Evolutionary conservation across 768 basidiomycete species (phyloP).

Genomic region (Psilocybe cubensis): DNA sequence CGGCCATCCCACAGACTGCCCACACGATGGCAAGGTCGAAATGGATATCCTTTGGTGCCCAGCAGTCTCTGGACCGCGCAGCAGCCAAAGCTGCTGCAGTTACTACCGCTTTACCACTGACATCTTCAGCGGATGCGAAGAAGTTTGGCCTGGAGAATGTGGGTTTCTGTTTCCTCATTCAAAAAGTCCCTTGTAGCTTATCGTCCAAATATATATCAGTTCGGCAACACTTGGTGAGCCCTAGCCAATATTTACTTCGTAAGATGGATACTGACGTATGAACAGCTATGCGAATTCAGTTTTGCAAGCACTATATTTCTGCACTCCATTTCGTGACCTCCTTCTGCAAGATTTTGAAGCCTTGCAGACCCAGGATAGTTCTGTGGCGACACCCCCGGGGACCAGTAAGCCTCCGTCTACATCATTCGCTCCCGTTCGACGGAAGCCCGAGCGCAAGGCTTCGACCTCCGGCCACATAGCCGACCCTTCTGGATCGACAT

Average conservation of each 20-base stretch:
- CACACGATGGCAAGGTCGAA: constrained; percentile 39
- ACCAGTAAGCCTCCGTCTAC: constrained; percentile 29
- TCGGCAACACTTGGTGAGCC: constrained; percentile 92
- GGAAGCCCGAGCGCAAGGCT: constrained; percentile 60
- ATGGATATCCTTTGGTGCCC: constrained; percentile 39
- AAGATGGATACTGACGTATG: constrained; percentile 20
- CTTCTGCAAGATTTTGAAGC: constrained; percentile 70
- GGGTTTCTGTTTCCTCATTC: constrained; percentile 36
- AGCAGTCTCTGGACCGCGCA: constrained; percentile 28
- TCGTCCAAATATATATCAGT: constrained; percentile 47
- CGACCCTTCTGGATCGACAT: constrained; percentile 28
- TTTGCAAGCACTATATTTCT: constrained; percentile 95
- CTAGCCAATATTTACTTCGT: constrained; percentile 1
- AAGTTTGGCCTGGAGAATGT: constrained; percentile 98
- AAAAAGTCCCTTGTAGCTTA: not conserved
- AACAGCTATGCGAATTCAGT: constrained; percentile 98
- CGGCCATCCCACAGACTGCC: constrained; percentile 7
- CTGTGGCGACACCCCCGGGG: constrained; percentile 23
- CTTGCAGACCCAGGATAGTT: constrained; percentile 42
- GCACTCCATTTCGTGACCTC: constrained; percentile 89
- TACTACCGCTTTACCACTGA: constrained; percentile 32
- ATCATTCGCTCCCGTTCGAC: constrained; percentile 46
- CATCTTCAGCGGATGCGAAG: constrained; percentile 73
- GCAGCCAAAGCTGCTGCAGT: constrained; percentile 23
- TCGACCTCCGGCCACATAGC: constrained; percentile 29